Evolutionary conservation across 805 yeast genomes (phyloP).

Genomic region (Aciculoconidium aculeatum): DNA sequence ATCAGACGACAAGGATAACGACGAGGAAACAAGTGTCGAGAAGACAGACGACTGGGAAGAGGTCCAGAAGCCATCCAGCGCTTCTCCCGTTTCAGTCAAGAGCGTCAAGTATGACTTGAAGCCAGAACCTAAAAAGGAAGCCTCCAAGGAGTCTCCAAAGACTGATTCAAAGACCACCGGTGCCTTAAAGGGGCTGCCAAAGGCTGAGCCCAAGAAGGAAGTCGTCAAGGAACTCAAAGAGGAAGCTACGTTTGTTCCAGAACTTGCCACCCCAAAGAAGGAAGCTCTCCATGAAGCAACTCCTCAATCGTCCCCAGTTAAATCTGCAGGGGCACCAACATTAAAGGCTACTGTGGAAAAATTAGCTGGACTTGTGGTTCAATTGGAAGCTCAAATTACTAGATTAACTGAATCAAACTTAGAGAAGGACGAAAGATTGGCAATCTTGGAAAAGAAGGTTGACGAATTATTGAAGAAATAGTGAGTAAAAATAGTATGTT

Average conservation of each 20-base stretch:
- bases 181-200: constrained; percentile 14
- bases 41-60: constrained; percentile 39
- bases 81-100: constrained; percentile 2
- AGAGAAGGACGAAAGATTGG: constrained; percentile 62
- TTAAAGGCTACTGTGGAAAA: constrained; percentile 68
- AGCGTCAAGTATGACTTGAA: constrained; percentile 4
- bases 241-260: constrained; percentile 3
- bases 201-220: constrained; percentile 14
- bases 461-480: constrained; percentile 45
- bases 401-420: constrained; percentile 46
- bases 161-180: constrained; percentile 11
- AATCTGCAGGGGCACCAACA: constrained; percentile 45
- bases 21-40: constrained; percentile 21
- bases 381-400: constrained; percentile 51
- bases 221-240: constrained; percentile 15
- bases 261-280: constrained; percentile 7
- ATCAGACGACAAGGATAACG: constrained; percentile 33
- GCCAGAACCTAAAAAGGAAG: constrained; percentile 9
- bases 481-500: not conserved
- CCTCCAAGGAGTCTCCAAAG: constrained; percentile 13
- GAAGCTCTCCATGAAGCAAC: constrained; percentile 9
- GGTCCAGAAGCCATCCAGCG: constrained; percentile 29
- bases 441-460: constrained; percentile 54
- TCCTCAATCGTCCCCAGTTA: constrained; percentile 19
- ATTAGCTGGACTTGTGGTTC: constrained; percentile 50